Percentiles rank a stretch among this genome's conserved stretches.
These are phyloP conservation scores for Hanseniaspora nectarophila DNA, from an alignment of 805 yeast genomes.

Conservation along the genomic window DNA sequence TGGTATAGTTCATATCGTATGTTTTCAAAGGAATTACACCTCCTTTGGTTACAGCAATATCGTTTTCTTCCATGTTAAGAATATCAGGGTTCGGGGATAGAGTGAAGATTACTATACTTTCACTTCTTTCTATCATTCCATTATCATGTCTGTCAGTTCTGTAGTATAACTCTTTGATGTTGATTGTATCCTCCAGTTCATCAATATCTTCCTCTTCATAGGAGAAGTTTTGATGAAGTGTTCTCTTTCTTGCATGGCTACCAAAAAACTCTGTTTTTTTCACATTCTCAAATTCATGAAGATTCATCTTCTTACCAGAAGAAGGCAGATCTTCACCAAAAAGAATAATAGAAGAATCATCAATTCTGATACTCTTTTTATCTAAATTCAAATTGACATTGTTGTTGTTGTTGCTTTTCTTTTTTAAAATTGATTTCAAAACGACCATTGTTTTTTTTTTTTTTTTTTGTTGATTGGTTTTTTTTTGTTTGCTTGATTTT, in stretches of 20 bases:
- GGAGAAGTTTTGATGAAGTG: not conserved
- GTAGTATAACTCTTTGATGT: slow-evolving; percentile 4
- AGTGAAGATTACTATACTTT: not conserved
- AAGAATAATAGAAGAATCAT: slow-evolving; percentile 1
- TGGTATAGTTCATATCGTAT: slow-evolving; percentile 12
- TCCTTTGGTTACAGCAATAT: slow-evolving; percentile 13
- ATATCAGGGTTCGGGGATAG: slow-evolving; percentile 2
- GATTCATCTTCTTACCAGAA: slow-evolving; percentile 7
- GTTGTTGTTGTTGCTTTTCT: not conserved
- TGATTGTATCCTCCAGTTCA: not conserved
- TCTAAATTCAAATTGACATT: slow-evolving; percentile 10
- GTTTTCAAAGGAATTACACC: slow-evolving; percentile 10
- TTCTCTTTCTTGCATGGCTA: slow-evolving; percentile 2
- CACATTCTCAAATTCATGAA: slow-evolving; percentile 4
- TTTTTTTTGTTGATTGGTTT: not conserved
- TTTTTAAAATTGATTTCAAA: slow-evolving; percentile 10
- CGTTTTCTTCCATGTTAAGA: slow-evolving; percentile 10
- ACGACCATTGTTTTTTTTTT: not conserved
- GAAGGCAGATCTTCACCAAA: slow-evolving; percentile 12
- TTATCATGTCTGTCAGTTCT: slow-evolving; percentile 2
- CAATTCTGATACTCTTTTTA: slow-evolving; percentile 8
- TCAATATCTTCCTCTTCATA: slow-evolving; percentile 6
- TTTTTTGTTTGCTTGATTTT: not conserved
- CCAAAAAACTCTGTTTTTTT: slow-evolving; percentile 11
- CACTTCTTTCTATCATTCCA: not conserved